phyloP scores from a whole-genome alignment of 805 yeast genomes.

The Starmerella cellae region DNA sequence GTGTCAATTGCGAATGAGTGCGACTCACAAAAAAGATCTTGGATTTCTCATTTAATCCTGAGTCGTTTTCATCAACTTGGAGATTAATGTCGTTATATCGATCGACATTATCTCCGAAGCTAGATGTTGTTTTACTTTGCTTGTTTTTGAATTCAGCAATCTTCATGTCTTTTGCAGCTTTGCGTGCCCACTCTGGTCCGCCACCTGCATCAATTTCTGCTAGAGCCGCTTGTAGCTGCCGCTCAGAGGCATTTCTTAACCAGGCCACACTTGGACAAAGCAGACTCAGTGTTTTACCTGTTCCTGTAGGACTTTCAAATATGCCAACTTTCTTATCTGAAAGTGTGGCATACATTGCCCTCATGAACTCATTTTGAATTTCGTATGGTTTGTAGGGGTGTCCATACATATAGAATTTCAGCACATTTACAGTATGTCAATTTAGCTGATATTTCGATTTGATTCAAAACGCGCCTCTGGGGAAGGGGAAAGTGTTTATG shows the following conservation, averaged over 20 bases:
- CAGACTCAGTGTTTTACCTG: slow-evolving; percentile 74
- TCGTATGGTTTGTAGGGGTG: slow-evolving; percentile 78
- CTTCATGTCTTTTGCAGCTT: slow-evolving; percentile 27
- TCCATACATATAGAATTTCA: slow-evolving; percentile 31
- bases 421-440: too few species aligned
- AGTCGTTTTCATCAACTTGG: background rate
- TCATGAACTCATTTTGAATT: slow-evolving; percentile 69
- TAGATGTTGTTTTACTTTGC: background rate
- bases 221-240: slow-evolving; percentile 13
- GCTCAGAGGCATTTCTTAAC: slow-evolving; percentile 40
- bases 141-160: slow-evolving; percentile 12
- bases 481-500: too few species aligned
- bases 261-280: slow-evolving; percentile 78
- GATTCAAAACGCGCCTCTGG: too few species aligned
- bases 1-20: slow-evolving; percentile 80
- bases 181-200: slow-evolving; percentile 61
- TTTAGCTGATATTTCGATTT: too few species aligned
- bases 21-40: slow-evolving; percentile 65
- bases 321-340: slow-evolving; percentile 48
- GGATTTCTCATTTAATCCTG: slow-evolving; percentile 3
- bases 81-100: too few species aligned
- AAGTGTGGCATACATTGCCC: slow-evolving; percentile 52
- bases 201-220: slow-evolving; percentile 31
- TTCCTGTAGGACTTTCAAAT: slow-evolving; percentile 90
- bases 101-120: too few species aligned